Evolutionary conservation across 805 yeast species (phyloP).

Genomic region (Hanseniaspora lachancei): DNA sequence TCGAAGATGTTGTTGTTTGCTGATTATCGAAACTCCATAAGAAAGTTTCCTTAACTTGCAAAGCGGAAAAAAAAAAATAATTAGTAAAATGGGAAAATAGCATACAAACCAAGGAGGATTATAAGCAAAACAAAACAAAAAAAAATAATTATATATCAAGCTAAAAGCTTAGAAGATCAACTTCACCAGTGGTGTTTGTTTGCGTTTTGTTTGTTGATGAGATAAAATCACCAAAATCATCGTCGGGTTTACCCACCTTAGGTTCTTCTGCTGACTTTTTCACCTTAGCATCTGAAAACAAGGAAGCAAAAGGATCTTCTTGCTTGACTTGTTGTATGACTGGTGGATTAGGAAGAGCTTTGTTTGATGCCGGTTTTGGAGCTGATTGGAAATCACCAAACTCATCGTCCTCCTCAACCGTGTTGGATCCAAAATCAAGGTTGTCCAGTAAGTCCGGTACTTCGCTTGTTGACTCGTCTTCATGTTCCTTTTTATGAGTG

Average conservation of each 20-base stretch:
- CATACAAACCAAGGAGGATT: neutral
- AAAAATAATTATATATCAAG: neutral
- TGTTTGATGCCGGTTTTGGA: slow-evolving; percentile 28
- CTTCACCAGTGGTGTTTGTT: slow-evolving; percentile 18
- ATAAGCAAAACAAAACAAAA: neutral
- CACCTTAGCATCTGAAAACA: slow-evolving; percentile 53
- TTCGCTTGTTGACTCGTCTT: slow-evolving; percentile 14
- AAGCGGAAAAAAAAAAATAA: neutral
- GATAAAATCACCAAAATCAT: slow-evolving; percentile 27
- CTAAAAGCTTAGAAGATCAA: slow-evolving; percentile 25
- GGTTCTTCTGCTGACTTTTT: slow-evolving; percentile 14
- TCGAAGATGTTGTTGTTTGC: too few relatives aligned
- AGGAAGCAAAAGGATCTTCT: slow-evolving; percentile 59
- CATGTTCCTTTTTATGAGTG: slow-evolving; percentile 24
- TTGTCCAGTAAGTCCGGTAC: slow-evolving; percentile 6
- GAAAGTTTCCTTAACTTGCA: too few relatives aligned
- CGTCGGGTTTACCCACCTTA: slow-evolving; percentile 17
- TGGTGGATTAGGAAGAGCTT: slow-evolving; percentile 17
- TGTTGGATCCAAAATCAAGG: slow-evolving; percentile 12
- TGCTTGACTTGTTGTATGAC: slow-evolving; percentile 22
- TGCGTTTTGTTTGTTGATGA: slow-evolving; percentile 13
- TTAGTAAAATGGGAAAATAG: neutral
- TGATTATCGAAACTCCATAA: too few relatives aligned
- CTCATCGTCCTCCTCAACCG: slow-evolving; percentile 49
- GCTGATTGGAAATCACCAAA: slow-evolving; percentile 74